Percentiles rank a stretch among this genome's conserved stretches.
Evolutionary conservation across 495 filamentous ascomycete genomes (phyloP).

Genomic region (Tuber borchii): DNA sequence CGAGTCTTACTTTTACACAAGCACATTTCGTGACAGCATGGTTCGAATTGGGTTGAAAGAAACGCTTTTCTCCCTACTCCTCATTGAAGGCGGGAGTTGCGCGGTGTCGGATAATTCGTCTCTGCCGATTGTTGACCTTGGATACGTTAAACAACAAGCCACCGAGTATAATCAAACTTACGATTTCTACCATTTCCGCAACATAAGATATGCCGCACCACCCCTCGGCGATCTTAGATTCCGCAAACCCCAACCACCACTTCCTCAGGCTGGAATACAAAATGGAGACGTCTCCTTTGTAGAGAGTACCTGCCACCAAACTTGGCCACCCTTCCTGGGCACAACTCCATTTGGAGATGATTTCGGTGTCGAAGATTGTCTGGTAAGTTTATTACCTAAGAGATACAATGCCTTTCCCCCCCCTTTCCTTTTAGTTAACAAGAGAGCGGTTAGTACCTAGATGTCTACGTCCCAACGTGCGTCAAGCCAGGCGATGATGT

Average conservation of each 20-base stretch:
- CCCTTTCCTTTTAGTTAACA: not conserved
- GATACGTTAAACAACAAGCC: slow-evolving; percentile 37
- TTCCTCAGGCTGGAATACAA: slow-evolving; percentile 22
- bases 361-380: slow-evolving; percentile 30
- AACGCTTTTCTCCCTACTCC: not conserved
- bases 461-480: slow-evolving; percentile 32
- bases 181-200: slow-evolving; percentile 34
- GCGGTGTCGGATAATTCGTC: not conserved
- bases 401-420: not conserved
- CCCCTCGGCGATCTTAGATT: slow-evolving; percentile 37
- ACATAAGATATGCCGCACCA: slow-evolving; percentile 37
- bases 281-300: slow-evolving; percentile 17
- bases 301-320: slow-evolving; percentile 12
- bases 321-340: not conserved
- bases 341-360: not conserved
- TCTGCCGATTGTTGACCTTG: slow-evolving; percentile 35
- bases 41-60: not conserved
- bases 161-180: slow-evolving; percentile 32
- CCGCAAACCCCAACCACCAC: slow-evolving; percentile 32
- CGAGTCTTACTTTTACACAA: not conserved
- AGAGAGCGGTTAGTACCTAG: slow-evolving; percentile 21
- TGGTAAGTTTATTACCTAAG: slow-evolving; percentile 11
- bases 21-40: not conserved
- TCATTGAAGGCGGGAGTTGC: not conserved
- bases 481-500: slow-evolving; percentile 9